Conservation (phyloP, 2,329 filamentous ascomycete species). For the Neurospora sp. region DNA sequence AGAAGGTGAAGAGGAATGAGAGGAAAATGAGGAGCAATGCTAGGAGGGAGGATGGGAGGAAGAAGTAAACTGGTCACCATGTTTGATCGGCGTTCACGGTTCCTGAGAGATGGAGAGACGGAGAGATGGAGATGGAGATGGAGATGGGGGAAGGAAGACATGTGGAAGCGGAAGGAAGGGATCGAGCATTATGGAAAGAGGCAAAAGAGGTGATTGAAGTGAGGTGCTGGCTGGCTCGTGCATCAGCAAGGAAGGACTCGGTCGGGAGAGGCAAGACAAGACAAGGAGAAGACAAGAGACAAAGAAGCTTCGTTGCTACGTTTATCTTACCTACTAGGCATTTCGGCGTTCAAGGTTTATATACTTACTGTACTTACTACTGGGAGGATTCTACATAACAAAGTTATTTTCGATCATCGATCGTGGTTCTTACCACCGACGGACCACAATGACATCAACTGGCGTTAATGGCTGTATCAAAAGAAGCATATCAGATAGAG, state of each 20-base stretch:
- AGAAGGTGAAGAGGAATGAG: conserved; percentile 63
- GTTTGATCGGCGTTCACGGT: too few species aligned
- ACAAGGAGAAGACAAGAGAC: background rate
- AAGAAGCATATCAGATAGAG: too few species aligned
- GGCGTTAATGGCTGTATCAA: background rate
- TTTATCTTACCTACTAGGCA: background rate
- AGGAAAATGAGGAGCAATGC: conserved; percentile 61
- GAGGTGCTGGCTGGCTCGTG: background rate
- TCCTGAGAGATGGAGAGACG: background rate
- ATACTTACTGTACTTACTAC: background rate
- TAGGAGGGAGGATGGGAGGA: conserved; percentile 30
- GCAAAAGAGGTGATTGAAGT: background rate
- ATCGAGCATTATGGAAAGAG: background rate
- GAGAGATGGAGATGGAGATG: background rate
- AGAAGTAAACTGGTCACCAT: conserved; percentile 2
- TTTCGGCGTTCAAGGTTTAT: background rate
- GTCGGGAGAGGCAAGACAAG: background rate
- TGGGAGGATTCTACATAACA: background rate
- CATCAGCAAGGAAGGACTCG: background rate
- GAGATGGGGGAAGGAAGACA: background rate
- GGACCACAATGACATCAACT: background rate
- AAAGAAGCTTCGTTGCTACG: background rate
- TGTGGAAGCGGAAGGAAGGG: background rate
- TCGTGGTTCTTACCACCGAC: background rate
- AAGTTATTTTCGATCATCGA: background rate